phyloP scores from a whole-genome alignment of 177 flowering plant species.

The Telopea speciosissima region DNA sequence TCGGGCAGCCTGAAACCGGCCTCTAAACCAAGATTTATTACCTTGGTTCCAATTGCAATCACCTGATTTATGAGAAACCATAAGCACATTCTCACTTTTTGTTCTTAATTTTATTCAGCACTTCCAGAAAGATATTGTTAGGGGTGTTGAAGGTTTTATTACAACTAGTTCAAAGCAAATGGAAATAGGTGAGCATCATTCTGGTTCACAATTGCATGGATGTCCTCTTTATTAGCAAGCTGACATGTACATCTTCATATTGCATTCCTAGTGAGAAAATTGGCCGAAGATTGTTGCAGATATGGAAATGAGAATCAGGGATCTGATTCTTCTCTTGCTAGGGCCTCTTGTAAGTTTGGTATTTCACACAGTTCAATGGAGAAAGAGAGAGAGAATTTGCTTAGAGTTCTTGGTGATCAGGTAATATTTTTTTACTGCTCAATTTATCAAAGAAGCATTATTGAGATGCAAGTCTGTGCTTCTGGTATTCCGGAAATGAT shows the following conservation, averaged over 20 bases:
- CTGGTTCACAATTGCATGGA: slow-evolving; percentile 4
- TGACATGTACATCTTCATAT: slow-evolving; percentile 9
- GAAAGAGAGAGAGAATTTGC: slow-evolving; percentile 40
- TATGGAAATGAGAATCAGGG: slow-evolving; percentile 52
- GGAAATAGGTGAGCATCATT: slow-evolving; percentile 58
- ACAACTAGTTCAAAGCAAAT: slow-evolving; percentile 75
- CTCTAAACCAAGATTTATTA: too few species aligned
- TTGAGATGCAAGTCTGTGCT: neutral
- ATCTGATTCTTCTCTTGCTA: slow-evolving; percentile 31
- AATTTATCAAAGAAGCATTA: neutral
- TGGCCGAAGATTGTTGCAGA: slow-evolving; percentile 86
- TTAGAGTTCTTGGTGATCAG: slow-evolving; percentile 38
- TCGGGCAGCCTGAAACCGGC: too few species aligned
- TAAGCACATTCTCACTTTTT: slow-evolving; percentile 1
- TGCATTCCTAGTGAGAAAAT: slow-evolving; percentile 49
- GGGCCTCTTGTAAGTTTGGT: slow-evolving; percentile 46
- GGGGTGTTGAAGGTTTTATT: slow-evolving; percentile 79
- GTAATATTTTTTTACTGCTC: slow-evolving; percentile 21
- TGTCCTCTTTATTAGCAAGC: slow-evolving; percentile 5
- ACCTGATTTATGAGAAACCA: neutral
- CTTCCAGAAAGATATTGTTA: slow-evolving; percentile 87
- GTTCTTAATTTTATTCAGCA: slow-evolving; percentile 45
- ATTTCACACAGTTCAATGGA: slow-evolving; percentile 42
- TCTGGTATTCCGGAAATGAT: neutral
- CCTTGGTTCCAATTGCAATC: neutral